Base-by-base conservation (phyloP, 306 rosid species). In the Lagenaria siceraria region DNA sequence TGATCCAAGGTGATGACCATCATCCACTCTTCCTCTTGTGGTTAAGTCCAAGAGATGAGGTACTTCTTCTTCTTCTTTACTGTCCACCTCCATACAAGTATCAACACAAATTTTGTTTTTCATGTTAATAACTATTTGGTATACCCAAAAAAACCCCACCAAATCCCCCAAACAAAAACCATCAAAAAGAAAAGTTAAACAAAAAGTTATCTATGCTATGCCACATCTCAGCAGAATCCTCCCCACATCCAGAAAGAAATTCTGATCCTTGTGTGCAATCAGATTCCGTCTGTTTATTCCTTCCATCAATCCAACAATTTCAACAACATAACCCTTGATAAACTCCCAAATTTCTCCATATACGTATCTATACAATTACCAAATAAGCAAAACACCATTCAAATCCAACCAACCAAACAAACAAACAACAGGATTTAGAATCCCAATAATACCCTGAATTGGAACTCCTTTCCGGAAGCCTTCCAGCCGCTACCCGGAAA, bases 1-100 rank as follows among this genome's bases (percentile, higher is more conserved):
- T 86, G 97, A 87, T 80, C 91, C 87, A 53, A 62, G 53, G 81
- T 82, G 84, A 56, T 85, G 84, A 80, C 89, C 96, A 87, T 88
- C 96, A 87, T 78, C 80, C 85, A 80, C 87, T 84, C 87, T 85
- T 62, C 86, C 95, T 74, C 66, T 78, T 35, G 52, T 18, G 82
- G 36, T 75, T 18, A 58, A 75, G 53, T 75, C 53, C 33, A 58
- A 60, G 71, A 62, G 35, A 62, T 77, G 70, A 63, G 46, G 40
- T 27, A 77, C 61, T 78, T 63, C 40, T 61, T 62, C 69, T 60
- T 63, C 70, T 63, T 65, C 76, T 64, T 65, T 63, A 65, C 21
- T 33, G n/a, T 59, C 71, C 56, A 29, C 73, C 59, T 64, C 80
- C 80, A 78, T 78, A 49, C 1, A 36, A 82, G 82, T 64, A 53